Base-by-base conservation (phyloP, 148 eudicot species). In the Rhododendron mucronatum region DNA sequence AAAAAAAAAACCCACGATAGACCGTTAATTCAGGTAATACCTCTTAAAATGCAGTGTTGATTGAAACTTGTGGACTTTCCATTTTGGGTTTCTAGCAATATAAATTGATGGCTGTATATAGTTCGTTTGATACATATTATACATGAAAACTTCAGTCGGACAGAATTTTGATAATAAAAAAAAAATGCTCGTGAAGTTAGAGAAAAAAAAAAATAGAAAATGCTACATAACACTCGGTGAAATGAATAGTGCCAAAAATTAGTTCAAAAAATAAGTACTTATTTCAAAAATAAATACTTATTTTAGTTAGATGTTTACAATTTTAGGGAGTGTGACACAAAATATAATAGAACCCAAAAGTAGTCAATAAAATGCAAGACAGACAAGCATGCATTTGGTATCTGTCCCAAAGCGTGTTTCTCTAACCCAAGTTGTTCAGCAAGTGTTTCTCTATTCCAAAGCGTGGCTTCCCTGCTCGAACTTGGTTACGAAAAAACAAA, bases 21-120 rank as follows among this genome's bases (percentile, higher is more conserved):
- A 87, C 91, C 93, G 90, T 84, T 88, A 88, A 85, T 88, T 87
- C 83, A 90, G 90, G 86, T 87, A 84, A 75, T 39, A 18, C 21
- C 48, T 63, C 30, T 63, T 63, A 8, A 8, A n/a, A 63, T 8
- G 30, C 71, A 9, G 12, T 11, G 33, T 26, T 26, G 14, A 63
- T 65, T n/a, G 15, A 67, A 26, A 35, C 5, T 1, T 4, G 15
- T 9, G 15, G 33, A 67, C 26, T 67, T 26, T 26, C 33, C 33
- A 67, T 67, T 67, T 2, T 67, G 73, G 73, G 73, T 67, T 10
- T 13, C n/a, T 65, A 65, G 73, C 3, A 23, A n/a, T 65, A 2
- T 10, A n/a, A 65, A 65, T 10, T 65, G 30, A 63, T 2, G 69
- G 69, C 26, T 63, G 65, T 16, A 57, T 5, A 57, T 16, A 18